These are phyloP conservation scores for Chloranthus sessilifolius DNA, from an alignment of 164 flowering plant species.

Conservation along the genomic window DNA sequence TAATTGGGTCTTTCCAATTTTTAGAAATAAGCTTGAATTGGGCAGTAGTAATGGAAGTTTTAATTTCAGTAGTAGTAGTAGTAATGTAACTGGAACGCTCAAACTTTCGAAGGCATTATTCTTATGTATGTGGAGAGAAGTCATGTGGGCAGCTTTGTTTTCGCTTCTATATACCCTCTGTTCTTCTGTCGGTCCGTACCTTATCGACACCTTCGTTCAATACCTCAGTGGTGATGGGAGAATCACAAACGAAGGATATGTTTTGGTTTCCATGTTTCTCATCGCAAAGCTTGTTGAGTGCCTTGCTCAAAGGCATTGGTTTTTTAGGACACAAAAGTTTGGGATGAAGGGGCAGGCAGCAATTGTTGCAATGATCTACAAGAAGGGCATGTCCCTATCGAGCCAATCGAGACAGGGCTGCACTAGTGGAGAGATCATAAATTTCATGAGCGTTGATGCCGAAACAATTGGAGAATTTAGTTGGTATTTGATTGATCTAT, in stretches of 20 bases:
- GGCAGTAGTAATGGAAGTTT: not conserved
- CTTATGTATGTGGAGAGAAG: conserved; percentile 17
- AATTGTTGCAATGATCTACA: conserved; percentile 28
- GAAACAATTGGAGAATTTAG: conserved; percentile 36
- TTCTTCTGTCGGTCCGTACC: conserved; percentile 29
- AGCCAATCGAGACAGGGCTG: conserved; percentile 24
- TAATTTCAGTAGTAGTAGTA: too few species aligned
- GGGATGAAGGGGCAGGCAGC: conserved; percentile 26
- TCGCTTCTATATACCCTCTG: conserved; percentile 17
- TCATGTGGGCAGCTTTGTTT: conserved; percentile 13
- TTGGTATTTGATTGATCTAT: conserved; percentile 39
- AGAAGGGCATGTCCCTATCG: conserved; percentile 32
- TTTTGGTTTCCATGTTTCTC: conserved; percentile 17
- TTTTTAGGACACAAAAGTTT: conserved; percentile 19
- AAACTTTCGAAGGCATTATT: conserved; percentile 13
- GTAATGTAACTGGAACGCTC: too few species aligned
- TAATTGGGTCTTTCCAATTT: not conserved
- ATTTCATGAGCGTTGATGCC: conserved; percentile 49
- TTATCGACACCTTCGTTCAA: conserved; percentile 27
- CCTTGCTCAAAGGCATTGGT: conserved; percentile 25
- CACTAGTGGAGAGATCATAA: conserved; percentile 49
- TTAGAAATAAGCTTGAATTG: not conserved
- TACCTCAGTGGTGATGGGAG: conserved; percentile 22
- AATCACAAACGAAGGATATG: conserved; percentile 23
- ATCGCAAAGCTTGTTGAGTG: conserved; percentile 25